Evolutionary conservation across 2,329 filamentous ascomycete species (phyloP), one percentile per base, ranked within the genome.

Genomic region (Ilyonectria destructans): DNA sequence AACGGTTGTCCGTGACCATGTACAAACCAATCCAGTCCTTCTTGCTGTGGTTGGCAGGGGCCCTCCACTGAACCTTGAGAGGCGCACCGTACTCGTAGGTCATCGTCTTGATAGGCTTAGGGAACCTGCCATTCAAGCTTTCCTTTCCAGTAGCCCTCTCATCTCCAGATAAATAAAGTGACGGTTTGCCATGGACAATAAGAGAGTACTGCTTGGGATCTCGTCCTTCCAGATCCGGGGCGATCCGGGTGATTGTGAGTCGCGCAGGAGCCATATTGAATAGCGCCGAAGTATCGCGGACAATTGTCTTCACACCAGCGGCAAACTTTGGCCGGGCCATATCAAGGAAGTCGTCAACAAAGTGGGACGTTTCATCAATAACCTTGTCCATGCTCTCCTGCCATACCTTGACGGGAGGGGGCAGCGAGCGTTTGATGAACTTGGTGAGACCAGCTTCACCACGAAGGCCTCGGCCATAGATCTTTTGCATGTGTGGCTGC

Each of bases 1-100:
- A 96, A 7, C 91, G 89, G 78, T 98, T 99, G 81, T 98, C 96
- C 3, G 94, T 95, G 3, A 99, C 94, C 89, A 95, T 95, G 84
- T 98, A 99, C 6, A 99, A 86, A 4, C 96, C 96, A 60, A 99
- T 91, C 96, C 96, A 99, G 80, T 99, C 96, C 76, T 92, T 93
- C 79, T 93, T 95, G 82, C 91, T 92, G 82, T 98, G 96, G 71
- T 95, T 93, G 43, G 90, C 86, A 0, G 96, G 96, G 0, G 96
- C 96, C 31, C 90, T 93, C 96, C 96, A 99, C 74, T 90, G 93
- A 70, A 98, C 93, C 73, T 89, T 92, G 79, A 99, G 93, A 0
- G 96, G 95, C 1, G 95, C 89, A 40, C 96, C 96, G 74, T 98
- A 99, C 79, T 97, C 92, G 61, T 97, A 92, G 0, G 91, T 89